Evolutionary conservation across 176 grass and related monocot species (phyloP), one percentile per base, ranked within the genome.

Genomic region (Phoenix roebelenii): DNA sequence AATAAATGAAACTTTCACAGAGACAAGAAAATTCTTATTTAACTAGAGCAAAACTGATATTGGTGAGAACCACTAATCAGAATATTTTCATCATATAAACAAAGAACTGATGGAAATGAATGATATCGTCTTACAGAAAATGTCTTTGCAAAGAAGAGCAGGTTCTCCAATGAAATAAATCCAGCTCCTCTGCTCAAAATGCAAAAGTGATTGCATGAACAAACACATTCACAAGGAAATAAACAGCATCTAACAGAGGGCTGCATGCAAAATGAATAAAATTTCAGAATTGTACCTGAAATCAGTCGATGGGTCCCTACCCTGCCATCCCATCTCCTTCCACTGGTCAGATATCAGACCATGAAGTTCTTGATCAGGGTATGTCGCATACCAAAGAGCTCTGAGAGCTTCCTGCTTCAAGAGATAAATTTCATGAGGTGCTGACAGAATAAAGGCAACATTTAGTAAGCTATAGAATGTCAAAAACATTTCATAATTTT

Each of bases 151-250:
- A 92, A 98, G 76, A 98, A 98, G 23, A 98, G 74, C 63, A 92
- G 81, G 74, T 98, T 98, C 76, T 98, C 93, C 51, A 98, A 66
- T 76, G 93, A 92, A 55, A 98, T 89, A 77, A 92, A 98, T 69
- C 93, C 84, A 48, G 84, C 87, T 3, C 84, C 83, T 68, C 86
- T 96, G 50, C 50, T 74, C 39, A 22, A 61, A 69, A 69, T 60
- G 48, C 18, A 3, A 50, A 26, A 50, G 52, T 54, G 15, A 23
- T 57, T 3, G 4, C 71, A 70, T 6, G 7, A 39, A 54, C 54
- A 72, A 14, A 15, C 7, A 61, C 22, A 60, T 29, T 52, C 16
- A 53, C 12, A 4, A 25, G 48, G 4, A 49, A 60, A 26, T 22
- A 7, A 51, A 7, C 22, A 15, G 7, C 49, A 16, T 14, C 23